Conservation (phyloP, 2,329 filamentous ascomycete species). For the Cladosporium colombiae region DNA sequence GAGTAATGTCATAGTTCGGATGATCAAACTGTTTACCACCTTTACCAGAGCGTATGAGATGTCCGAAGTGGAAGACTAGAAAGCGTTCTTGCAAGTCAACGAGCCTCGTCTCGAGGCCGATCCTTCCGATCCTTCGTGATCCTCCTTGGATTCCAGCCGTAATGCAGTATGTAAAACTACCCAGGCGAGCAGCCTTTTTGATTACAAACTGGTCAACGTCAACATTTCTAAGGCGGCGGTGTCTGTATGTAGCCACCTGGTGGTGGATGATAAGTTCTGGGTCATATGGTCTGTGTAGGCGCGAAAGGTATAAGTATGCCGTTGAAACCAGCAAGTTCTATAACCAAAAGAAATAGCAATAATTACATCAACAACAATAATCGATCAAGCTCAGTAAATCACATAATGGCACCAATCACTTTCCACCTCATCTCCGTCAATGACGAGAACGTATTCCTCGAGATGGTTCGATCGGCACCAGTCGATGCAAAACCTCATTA, state of each 20-base stretch:
- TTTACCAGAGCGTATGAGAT: background rate
- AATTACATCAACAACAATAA: background rate
- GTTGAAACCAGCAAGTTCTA: background rate
- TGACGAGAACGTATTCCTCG: conserved; percentile 18
- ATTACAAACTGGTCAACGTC: background rate
- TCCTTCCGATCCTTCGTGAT: conserved; percentile 12
- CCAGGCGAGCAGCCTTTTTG: background rate
- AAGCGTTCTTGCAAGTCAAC: background rate
- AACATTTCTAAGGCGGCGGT: background rate
- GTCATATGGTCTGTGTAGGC: background rate
- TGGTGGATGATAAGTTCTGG: background rate
- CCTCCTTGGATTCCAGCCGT: conserved; percentile 8
- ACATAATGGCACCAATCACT: conserved; percentile 28
- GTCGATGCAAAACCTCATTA: conserved; percentile 20
- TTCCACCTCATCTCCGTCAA: conserved; percentile 24
- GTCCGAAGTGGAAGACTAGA: background rate
- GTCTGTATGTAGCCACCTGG: background rate
- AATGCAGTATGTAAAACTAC: background rate
- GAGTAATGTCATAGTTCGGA: background rate
- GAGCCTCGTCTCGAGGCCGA: conserved; percentile 10
- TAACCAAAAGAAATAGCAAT: background rate
- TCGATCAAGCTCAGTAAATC: background rate
- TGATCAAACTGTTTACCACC: background rate
- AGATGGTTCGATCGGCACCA: conserved; percentile 6
- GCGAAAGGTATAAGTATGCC: conserved; percentile 1